Evolutionary conservation across 257 asterid species (phyloP).

Genomic region (Fraxinus pennsylvanica): DNA sequence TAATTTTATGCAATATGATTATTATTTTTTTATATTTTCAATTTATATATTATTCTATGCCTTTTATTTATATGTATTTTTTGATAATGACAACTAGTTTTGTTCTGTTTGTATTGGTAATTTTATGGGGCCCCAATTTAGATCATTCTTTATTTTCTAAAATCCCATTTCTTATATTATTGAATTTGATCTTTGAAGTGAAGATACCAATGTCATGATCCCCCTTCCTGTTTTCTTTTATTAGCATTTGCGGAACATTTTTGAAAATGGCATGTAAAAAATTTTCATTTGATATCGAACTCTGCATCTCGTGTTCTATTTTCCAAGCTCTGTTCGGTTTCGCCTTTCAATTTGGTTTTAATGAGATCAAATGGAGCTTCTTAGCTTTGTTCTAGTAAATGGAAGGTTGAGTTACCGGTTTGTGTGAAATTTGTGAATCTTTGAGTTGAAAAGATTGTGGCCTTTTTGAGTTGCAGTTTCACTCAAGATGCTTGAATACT

Average conservation of each 20-base stretch:
- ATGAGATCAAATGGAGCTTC: slow-evolving; percentile 37
- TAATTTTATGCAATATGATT: slow-evolving; percentile 28
- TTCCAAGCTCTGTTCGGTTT: neutral
- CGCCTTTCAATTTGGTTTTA: slow-evolving; percentile 19
- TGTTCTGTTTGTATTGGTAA: slow-evolving; percentile 23
- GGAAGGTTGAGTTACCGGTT: slow-evolving; percentile 8
- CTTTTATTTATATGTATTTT: slow-evolving; percentile 15
- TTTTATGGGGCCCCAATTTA: slow-evolving; percentile 24
- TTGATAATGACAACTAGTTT: slow-evolving; percentile 33
- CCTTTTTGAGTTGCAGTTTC: slow-evolving; percentile 19
- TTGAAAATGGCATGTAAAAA: slow-evolving; percentile 27
- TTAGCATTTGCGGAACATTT: slow-evolving; percentile 22
- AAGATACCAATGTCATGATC: slow-evolving; percentile 30
- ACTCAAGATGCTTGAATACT: neutral
- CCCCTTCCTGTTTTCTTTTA: slow-evolving; percentile 19
- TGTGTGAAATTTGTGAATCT: slow-evolving; percentile 22
- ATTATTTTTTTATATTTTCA: slow-evolving; percentile 20
- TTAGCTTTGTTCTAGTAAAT: slow-evolving; percentile 13
- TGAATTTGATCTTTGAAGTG: slow-evolving; percentile 25
- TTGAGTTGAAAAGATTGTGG: slow-evolving; percentile 27
- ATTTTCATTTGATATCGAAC: slow-evolving; percentile 26
- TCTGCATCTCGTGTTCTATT: slow-evolving; percentile 20
- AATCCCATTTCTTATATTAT: slow-evolving; percentile 5
- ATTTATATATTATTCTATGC: slow-evolving; percentile 9
- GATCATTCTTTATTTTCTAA: slow-evolving; percentile 15